Base-by-base conservation (phyloP, 2,329 filamentous ascomycete species). In the Delphinella strobiligena region DNA sequence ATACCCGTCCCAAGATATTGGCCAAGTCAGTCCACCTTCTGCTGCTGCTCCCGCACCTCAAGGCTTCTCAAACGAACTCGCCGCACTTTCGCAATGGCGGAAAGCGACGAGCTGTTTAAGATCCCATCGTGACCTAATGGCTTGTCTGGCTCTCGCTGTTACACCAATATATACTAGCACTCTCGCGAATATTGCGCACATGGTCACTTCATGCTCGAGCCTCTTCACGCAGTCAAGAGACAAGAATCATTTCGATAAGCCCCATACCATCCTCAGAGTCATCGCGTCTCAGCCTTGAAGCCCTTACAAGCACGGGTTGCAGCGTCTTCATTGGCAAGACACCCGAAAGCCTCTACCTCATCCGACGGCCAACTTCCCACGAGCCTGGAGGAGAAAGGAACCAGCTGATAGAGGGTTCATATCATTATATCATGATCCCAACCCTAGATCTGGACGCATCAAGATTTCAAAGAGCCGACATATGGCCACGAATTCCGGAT, bases 61-160 rank as follows among this genome's bases (percentile, higher is more conserved):
- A 16, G 89, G 88, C 0, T 96, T 94, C 52, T 88, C 89, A 9
- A 98, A 98, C 51, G 91, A 98, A 61, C 68, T 96, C 41, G 86
- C 91, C n/a, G n/a, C n/a, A n/a, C n/a, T n/a, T n/a, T n/a, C n/a
- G n/a, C n/a, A n/a, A n/a, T n/a, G n/a, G n/a, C n/a, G n/a, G n/a
- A n/a, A n/a, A n/a, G n/a, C n/a, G n/a, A n/a, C n/a, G n/a, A n/a
- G n/a, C n/a, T n/a, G n/a, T n/a, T n/a, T n/a, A n/a, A n/a, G n/a
- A n/a, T n/a, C n/a, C n/a, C n/a, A n/a, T n/a, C n/a, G n/a, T n/a
- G n/a, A n/a, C n/a, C n/a, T n/a, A n/a, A n/a, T n/a, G n/a, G n/a
- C n/a, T n/a, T n/a, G n/a, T n/a, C 54, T 78, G 15, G 62, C 66
- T 34, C 61, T 71, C n/a, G 67, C 68, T 10, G 72, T 81, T 42